phyloP scores from a whole-genome alignment of 768 basidiomycete genomes.

The Tulasnella sp. region DNA sequence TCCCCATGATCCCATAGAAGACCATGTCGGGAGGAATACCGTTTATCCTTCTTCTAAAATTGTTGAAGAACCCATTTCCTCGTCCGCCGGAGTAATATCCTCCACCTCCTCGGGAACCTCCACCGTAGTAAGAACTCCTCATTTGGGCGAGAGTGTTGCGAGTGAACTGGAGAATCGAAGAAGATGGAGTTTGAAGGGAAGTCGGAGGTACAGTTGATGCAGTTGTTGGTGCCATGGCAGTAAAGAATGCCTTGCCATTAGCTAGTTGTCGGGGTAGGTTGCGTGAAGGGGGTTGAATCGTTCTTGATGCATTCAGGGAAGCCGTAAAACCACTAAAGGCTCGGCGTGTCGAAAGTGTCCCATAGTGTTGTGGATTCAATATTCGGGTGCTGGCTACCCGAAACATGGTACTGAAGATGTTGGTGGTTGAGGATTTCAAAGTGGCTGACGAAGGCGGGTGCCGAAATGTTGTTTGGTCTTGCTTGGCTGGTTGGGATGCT shows the following conservation, averaged over 20 bases:
- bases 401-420: background rate
- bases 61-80: background rate
- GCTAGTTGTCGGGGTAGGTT: background rate
- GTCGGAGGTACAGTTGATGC: background rate
- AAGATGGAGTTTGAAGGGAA: background rate
- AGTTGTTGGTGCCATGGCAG: background rate
- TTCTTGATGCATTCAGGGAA: background rate
- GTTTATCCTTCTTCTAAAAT: background rate
- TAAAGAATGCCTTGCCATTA: background rate
- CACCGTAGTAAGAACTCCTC: slow-evolving; percentile 10
- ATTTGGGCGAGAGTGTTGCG: background rate
- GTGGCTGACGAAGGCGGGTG: slow-evolving; percentile 9
- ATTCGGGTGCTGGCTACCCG: background rate
- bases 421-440: background rate
- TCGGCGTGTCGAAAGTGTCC: background rate
- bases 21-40: slow-evolving; percentile 20
- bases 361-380: background rate
- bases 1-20: slow-evolving; percentile 23
- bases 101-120: slow-evolving; percentile 9
- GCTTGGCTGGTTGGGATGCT: background rate
- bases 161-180: background rate
- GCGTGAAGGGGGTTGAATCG: background rate
- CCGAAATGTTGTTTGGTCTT: slow-evolving; percentile 10
- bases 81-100: slow-evolving; percentile 18
- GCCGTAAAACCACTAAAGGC: background rate